Conservation (phyloP, 441 rosid genomes). For the Erodium trifolium region DNA sequence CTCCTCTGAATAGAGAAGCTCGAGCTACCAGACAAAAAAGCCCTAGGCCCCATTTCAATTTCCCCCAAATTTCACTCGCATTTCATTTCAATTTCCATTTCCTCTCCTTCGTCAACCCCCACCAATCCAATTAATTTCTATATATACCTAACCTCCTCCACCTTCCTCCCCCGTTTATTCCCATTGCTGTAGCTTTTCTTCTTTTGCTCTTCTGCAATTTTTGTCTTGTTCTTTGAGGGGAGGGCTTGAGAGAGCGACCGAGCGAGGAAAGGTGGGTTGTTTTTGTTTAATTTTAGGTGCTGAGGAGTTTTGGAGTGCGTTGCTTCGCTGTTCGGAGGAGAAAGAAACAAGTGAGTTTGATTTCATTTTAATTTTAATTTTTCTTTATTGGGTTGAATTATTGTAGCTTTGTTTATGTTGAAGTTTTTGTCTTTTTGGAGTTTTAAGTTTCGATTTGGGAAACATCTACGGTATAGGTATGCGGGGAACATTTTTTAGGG, state of each 20-base stretch:
- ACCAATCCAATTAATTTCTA: not conserved
- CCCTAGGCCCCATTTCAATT: conserved; percentile 1
- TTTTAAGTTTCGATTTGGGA: not conserved
- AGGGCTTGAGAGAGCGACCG: not conserved
- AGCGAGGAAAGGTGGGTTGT: not conserved
- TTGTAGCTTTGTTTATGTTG: conserved; percentile 7
- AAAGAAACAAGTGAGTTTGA: conserved; percentile 7
- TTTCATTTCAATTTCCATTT: conserved; percentile 2
- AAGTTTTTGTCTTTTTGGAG: conserved; percentile 2
- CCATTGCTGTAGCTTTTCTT: not conserved
- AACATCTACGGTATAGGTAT: not conserved
- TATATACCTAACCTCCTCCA: conserved; percentile 6
- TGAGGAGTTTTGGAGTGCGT: not conserved
- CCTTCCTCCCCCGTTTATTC: not conserved
- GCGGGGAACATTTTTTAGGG: not conserved
- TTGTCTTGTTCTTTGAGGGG: not conserved
- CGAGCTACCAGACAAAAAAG: conserved; percentile 3
- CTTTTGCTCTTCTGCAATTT: not conserved
- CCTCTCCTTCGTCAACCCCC: conserved; percentile 8
- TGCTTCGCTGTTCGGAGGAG: conserved; percentile 11
- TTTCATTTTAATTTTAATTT: not conserved
- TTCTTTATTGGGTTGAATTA: not conserved
- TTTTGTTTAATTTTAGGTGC: not conserved
- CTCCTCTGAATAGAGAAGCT: no score
- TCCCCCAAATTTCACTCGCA: conserved; percentile 8